These are phyloP conservation scores for Pyrus pyrifolia DNA, from an alignment of 306 rosid species.

Conservation along the genomic window DNA sequence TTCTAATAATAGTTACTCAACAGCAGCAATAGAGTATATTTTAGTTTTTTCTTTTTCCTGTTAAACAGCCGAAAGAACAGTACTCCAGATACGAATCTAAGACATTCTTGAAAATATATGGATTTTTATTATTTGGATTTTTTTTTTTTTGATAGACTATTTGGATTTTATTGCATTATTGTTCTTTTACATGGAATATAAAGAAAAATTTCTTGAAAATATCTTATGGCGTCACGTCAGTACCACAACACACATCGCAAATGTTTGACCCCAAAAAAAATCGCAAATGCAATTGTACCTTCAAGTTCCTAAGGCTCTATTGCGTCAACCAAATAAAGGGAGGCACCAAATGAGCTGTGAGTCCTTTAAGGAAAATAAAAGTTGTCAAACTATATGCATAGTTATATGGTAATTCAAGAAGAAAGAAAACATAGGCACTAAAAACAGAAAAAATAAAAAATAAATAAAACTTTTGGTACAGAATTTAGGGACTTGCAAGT, in stretches of 20 bases:
- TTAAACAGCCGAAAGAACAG: not conserved
- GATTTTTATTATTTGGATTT: not conserved
- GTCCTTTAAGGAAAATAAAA: not conserved
- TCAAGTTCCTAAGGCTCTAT: not conserved
- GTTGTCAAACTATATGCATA: not conserved
- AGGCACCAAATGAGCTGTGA: not conserved
- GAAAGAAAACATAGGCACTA: not conserved
- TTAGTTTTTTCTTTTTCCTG: not conserved
- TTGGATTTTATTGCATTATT: not conserved
- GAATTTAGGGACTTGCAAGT: no score
- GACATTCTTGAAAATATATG: not conserved
- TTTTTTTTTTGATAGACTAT: no score
- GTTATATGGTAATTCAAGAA: not conserved
- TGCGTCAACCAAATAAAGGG: not conserved
- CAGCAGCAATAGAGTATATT: not conserved
- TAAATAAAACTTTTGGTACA: no score
- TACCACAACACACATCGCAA: no score
- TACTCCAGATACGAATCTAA: not conserved
- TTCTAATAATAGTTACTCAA: not conserved
- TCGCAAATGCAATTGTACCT: not conserved
- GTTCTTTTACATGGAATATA: not conserved
- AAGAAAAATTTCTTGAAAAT: not conserved
- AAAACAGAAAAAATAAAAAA: no score
- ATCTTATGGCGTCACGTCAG: not conserved
- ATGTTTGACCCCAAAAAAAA: not conserved